These are phyloP conservation scores for Vitis hybrid DNA, from an alignment of 177 flowering plant species.

Conservation along the genomic window DNA sequence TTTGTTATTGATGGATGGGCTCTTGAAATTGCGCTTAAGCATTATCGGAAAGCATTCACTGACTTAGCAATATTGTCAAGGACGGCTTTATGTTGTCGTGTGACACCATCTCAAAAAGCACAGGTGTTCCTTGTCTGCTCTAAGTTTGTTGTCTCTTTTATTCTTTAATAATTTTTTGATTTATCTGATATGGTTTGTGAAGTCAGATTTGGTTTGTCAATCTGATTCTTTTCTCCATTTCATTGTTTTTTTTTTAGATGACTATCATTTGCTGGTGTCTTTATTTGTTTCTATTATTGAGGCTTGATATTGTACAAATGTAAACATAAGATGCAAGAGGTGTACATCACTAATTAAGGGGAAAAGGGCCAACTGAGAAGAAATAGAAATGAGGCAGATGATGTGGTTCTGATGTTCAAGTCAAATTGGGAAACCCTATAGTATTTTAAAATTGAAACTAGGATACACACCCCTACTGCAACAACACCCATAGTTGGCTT, in stretches of 20 bases:
- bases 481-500: no score
- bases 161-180: background rate
- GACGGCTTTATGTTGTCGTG: conserved; percentile 98
- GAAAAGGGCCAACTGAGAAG: background rate
- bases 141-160: conserved; percentile 1
- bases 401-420: no score
- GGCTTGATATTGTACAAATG: background rate
- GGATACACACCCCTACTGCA: no score
- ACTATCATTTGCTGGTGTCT: background rate
- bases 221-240: no score
- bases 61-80: conserved; percentile 89
- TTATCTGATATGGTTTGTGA: background rate
- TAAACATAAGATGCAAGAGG: background rate
- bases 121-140: conserved; percentile 51
- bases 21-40: conserved; percentile 88
- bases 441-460: no score
- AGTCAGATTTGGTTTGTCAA: no score
- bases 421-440: no score
- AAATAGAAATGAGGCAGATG: background rate
- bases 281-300: background rate
- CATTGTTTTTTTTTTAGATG: background rate
- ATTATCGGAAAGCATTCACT: conserved; percentile 73
- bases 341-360: background rate
- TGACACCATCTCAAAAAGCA: conserved; percentile 98
- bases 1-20: conserved; percentile 99